Percentiles rank a stretch among this genome's conserved stretches.
Conservation (phyloP, 805 yeast genomes). For the Wickerhamiella spandovensis region DNA sequence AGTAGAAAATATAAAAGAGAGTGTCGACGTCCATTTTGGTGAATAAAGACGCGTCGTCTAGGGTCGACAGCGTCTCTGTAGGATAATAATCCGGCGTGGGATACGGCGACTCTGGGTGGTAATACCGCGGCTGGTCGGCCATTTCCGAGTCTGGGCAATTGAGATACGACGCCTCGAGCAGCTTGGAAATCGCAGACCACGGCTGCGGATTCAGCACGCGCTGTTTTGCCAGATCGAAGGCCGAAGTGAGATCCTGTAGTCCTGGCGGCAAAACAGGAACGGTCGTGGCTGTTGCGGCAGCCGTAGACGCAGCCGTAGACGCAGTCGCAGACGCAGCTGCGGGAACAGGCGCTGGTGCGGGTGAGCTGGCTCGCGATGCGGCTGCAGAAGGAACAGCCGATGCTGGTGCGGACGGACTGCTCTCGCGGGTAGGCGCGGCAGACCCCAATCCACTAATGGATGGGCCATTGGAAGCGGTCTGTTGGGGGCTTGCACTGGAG, state of each 20-base stretch:
- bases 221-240: constrained; percentile 29
- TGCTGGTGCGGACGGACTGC: not conserved
- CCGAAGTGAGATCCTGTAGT: constrained; percentile 26
- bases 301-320: constrained; percentile 16
- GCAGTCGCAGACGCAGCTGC: constrained; percentile 20
- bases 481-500: constrained; percentile 12
- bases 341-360: not conserved
- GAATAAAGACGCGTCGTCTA: constrained; percentile 45
- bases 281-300: constrained; percentile 11
- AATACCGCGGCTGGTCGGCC: constrained; percentile 68
- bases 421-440: not conserved
- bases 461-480: constrained; percentile 4
- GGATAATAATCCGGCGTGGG: constrained; percentile 89
- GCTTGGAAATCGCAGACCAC: constrained; percentile 35
- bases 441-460: not conserved
- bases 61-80: constrained; percentile 46
- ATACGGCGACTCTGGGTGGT: constrained; percentile 68
- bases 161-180: constrained; percentile 63
- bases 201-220: constrained; percentile 42
- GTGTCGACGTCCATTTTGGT: constrained; percentile 75
- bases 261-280: constrained; percentile 27
- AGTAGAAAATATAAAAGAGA: constrained; percentile 83
- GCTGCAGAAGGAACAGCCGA: not conserved
- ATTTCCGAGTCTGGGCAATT: constrained; percentile 91
- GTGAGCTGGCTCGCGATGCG: not conserved